These are phyloP conservation scores for Gloeopeniophorella convolvens DNA, from an alignment of 768 basidiomycete genomes.

Conservation along the genomic window DNA sequence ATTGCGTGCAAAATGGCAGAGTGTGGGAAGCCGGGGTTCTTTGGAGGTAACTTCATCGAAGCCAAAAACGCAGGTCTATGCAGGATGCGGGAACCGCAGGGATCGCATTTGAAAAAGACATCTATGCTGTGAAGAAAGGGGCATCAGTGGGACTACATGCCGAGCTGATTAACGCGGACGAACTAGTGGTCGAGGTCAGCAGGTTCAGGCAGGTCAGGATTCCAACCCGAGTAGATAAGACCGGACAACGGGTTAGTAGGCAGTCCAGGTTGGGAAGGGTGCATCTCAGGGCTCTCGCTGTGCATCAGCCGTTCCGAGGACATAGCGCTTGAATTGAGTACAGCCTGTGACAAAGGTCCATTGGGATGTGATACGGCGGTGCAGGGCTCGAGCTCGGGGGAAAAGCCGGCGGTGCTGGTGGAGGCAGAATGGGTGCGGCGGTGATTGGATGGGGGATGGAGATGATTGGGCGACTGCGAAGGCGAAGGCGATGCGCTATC, in stretches of 20 bases:
- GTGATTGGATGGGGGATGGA: conserved; percentile 11
- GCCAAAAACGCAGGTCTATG: conserved; percentile 76
- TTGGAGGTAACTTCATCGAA: conserved; percentile 73
- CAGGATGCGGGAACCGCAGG: conserved; percentile 77
- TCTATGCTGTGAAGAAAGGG: conserved; percentile 51
- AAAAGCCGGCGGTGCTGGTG: conserved; percentile 18
- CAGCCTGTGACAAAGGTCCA: conserved; percentile 25
- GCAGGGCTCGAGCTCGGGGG: conserved; percentile 25
- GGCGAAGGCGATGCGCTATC: conserved; percentile 31
- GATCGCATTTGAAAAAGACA: conserved; percentile 83
- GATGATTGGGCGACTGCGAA: conserved; percentile 30
- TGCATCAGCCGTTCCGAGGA: conserved; percentile 20
- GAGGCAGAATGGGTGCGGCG: conserved; percentile 12
- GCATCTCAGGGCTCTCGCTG: conserved; percentile 19
- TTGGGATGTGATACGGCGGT: conserved; percentile 17
- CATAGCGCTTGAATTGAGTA: conserved; percentile 22
- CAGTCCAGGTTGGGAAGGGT: conserved; percentile 27
- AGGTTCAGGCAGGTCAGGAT: conserved; percentile 78
- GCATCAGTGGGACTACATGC: not conserved
- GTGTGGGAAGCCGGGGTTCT: conserved; percentile 81
- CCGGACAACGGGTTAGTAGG: conserved; percentile 53
- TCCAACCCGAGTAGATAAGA: conserved; percentile 74
- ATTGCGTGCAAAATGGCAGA: conserved; percentile 89
- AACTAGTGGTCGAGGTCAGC: conserved; percentile 69
- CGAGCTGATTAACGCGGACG: conserved; percentile 25